Evolutionary conservation across 2,329 filamentous ascomycete genomes (phyloP).

Genomic region (Exophiala lecanii-corni): DNA sequence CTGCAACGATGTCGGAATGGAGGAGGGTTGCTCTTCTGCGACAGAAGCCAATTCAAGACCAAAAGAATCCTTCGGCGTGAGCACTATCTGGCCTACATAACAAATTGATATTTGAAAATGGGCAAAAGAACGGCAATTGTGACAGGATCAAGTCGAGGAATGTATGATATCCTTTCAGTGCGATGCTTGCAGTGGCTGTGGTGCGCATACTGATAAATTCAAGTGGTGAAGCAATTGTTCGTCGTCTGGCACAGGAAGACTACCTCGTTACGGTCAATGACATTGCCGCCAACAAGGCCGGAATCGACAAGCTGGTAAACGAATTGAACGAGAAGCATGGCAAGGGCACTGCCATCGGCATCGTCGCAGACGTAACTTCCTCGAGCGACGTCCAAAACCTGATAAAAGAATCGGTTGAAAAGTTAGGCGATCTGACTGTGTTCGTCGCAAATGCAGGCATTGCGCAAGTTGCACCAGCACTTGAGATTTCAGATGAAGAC

Average conservation of each 20-base stretch:
- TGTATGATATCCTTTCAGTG: too few species aligned
- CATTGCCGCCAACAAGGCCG: constrained; percentile 48
- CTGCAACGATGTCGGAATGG: too few species aligned
- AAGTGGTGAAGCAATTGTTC: constrained; percentile 41
- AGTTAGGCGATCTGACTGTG: constrained; percentile 48
- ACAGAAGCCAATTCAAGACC: too few species aligned
- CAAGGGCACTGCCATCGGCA: constrained; percentile 42
- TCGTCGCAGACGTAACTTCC: constrained; percentile 59
- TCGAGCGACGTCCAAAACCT: constrained; percentile 50
- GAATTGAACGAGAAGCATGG: constrained; percentile 26
- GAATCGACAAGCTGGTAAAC: constrained; percentile 45
- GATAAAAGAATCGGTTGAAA: constrained; percentile 48
- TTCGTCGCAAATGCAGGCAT: constrained; percentile 62
- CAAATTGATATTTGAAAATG: constrained; percentile 6
- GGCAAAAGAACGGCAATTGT: constrained; percentile 34
- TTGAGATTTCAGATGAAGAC: constrained; percentile 56
- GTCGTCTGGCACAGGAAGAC: constrained; percentile 60
- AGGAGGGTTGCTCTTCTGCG: too few species aligned
- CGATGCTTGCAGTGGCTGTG: too few species aligned
- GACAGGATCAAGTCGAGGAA: constrained; percentile 38
- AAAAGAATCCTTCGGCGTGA: too few species aligned
- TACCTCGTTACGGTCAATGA: constrained; percentile 66
- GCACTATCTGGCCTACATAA: too few species aligned
- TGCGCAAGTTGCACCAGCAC: constrained; percentile 51
- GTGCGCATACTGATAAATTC: not conserved